Conservation (phyloP, 768 basidiomycete species). For the Rhizopogon vinicolor region DNA sequence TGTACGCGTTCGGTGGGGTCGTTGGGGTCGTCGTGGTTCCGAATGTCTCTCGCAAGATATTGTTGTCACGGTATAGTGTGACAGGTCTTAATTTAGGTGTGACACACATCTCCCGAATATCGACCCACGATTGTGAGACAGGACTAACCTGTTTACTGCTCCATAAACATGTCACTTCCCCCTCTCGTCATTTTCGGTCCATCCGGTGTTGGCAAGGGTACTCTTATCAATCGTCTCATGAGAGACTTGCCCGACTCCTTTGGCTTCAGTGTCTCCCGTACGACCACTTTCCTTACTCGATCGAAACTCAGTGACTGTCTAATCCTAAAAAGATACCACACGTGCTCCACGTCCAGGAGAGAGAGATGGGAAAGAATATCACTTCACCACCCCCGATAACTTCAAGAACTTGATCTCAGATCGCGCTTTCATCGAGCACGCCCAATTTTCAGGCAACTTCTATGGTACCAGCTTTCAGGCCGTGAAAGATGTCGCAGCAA, state of each 20-base stretch:
- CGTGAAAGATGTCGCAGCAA: constrained; percentile 59
- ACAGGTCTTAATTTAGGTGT: not conserved
- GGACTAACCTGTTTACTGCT: not conserved
- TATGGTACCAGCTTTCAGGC: constrained; percentile 91
- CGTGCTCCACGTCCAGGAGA: constrained; percentile 81
- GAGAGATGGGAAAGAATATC: constrained; percentile 76
- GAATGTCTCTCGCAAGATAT: not conserved
- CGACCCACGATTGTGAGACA: not conserved
- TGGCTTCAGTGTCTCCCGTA: constrained; percentile 93
- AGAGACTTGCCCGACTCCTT: constrained; percentile 78
- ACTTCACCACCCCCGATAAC: constrained; percentile 69
- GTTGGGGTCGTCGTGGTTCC: not conserved
- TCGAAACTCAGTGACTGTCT: constrained; percentile 1
- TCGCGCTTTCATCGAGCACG: constrained; percentile 88
- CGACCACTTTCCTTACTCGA: constrained; percentile 19
- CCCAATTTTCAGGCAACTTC: constrained; percentile 87
- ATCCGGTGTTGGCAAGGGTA: constrained; percentile 93
- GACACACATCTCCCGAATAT: not conserved
- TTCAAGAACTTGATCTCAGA: constrained; percentile 68
- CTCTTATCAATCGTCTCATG: constrained; percentile 80
- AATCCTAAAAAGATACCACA: constrained; percentile 71
- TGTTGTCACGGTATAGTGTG: constrained; percentile 1
- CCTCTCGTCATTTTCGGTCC: constrained; percentile 90
- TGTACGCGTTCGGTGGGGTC: not conserved
- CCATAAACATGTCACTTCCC: not conserved